These are phyloP conservation scores for Erodium moschatum DNA, from an alignment of 441 rosid species.

Conservation along the genomic window DNA sequence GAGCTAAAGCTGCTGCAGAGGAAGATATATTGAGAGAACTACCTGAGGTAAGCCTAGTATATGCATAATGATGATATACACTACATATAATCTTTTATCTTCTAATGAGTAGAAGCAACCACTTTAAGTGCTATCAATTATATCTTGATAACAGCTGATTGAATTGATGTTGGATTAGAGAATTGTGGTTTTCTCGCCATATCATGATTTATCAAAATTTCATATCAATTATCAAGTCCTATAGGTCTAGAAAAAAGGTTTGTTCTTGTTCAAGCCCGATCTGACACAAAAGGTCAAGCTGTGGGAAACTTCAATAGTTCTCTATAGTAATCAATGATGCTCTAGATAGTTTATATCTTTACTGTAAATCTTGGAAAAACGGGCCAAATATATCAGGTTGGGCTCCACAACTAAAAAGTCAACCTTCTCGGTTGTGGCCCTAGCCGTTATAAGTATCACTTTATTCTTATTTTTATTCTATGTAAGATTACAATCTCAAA, in stretches of 20 bases:
- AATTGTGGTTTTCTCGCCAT: neutral
- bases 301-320: neutral
- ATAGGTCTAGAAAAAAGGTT: neutral
- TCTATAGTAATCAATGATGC: neutral
- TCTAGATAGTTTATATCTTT: neutral
- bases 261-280: no score
- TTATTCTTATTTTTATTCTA: no score
- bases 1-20: conserved; percentile 90
- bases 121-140: neutral
- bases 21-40: conserved; percentile 69
- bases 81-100: neutral
- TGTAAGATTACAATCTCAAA: no score
- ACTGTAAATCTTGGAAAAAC: no score
- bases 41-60: conserved; percentile 55
- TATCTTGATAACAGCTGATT: neutral
- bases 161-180: neutral
- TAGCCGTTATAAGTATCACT: no score
- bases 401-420: no score
- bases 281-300: no score
- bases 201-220: neutral
- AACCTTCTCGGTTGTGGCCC: no score
- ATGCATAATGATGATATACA: neutral
- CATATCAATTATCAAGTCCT: neutral
- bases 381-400: no score
- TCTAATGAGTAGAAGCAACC: conserved; percentile 1